phyloP scores from a whole-genome alignment of 2,329 filamentous ascomycete genomes.

The Trichoderma gracile region DNA sequence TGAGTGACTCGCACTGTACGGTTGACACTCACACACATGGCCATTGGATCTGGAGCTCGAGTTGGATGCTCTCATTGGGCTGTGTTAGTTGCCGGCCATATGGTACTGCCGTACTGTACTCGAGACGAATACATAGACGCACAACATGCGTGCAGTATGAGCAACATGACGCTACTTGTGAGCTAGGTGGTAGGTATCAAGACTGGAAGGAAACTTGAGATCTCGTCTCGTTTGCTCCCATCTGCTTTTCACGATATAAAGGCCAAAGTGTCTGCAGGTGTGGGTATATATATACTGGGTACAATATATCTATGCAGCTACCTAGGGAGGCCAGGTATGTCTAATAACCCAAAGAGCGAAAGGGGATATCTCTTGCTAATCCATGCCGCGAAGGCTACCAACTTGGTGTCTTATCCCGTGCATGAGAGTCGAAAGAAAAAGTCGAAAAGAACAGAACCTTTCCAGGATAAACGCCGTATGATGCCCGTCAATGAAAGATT shows the following conservation, averaged over 20 bases:
- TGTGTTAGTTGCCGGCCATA: not conserved
- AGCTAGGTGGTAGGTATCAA: too few species aligned
- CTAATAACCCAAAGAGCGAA: not conserved
- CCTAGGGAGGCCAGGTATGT: not conserved
- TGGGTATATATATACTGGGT: not conserved
- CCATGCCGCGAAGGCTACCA: too few species aligned
- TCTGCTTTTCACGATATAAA: not conserved
- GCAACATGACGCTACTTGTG: not conserved
- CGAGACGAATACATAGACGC: not conserved
- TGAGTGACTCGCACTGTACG: not conserved
- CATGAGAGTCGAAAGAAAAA: too few species aligned
- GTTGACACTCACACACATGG: not conserved
- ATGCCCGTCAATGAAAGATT: not conserved
- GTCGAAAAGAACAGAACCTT: too few species aligned
- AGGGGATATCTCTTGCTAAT: not conserved
- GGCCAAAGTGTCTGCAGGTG: not conserved
- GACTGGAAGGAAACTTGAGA: not conserved
- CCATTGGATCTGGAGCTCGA: not conserved
- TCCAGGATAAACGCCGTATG: too few species aligned
- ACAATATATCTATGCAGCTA: not conserved
- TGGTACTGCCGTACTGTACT: not conserved
- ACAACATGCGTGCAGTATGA: not conserved
- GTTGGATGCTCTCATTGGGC: not conserved
- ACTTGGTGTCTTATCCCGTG: too few species aligned
- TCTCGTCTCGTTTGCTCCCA: too few species aligned